A percentile compares a stretch with the other conserved stretches of the same genome.
Conservation (phyloP, 2,329 filamentous ascomycete genomes). For the Endocalyx cinctus region DNA sequence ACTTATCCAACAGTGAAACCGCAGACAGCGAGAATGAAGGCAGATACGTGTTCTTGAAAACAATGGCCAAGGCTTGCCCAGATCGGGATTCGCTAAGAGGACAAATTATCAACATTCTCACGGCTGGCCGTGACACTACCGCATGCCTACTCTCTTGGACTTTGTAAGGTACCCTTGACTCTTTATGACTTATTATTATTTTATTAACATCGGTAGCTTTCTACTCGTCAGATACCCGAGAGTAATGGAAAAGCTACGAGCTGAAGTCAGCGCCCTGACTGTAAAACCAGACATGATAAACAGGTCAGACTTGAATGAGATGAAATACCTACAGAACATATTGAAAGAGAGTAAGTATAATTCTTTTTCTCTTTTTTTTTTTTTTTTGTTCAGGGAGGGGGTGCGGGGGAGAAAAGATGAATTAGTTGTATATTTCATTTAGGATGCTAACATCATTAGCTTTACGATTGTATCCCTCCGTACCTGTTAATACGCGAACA, state of each 20-base stretch:
- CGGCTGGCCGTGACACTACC: slow-evolving; percentile 21
- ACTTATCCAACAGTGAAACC: slow-evolving; percentile 7
- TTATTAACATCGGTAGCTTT: slow-evolving; percentile 10
- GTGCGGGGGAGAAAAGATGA: too few species aligned
- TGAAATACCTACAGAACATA: slow-evolving; percentile 18
- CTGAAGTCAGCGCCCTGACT: slow-evolving; percentile 13
- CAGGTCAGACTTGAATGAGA: slow-evolving; percentile 13
- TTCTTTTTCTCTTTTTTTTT: slow-evolving; percentile 1
- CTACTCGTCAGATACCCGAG: slow-evolving; percentile 17
- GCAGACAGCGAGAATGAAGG: slow-evolving; percentile 5
- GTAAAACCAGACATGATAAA: slow-evolving; percentile 10
- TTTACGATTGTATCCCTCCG: slow-evolving; percentile 20
- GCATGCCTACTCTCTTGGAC: slow-evolving; percentile 20
- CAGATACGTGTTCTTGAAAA: slow-evolving; percentile 17
- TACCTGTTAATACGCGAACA: slow-evolving; percentile 18
- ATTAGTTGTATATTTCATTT: too few species aligned
- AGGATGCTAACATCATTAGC: slow-evolving; percentile 9
- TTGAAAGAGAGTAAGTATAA: slow-evolving; percentile 18
- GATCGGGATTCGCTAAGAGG: slow-evolving; percentile 16
- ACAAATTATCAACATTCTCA: slow-evolving; percentile 22
- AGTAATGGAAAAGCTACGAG: slow-evolving; percentile 16
- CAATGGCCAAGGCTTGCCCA: slow-evolving; percentile 13
- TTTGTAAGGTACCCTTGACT: slow-evolving; percentile 12
- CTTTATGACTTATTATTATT: neutral
- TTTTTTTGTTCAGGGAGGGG: too few species aligned